Evolutionary conservation across 306 rosid species (phyloP), one percentile per base, ranked within the genome.

Genomic region (Hippophae tibetana): DNA sequence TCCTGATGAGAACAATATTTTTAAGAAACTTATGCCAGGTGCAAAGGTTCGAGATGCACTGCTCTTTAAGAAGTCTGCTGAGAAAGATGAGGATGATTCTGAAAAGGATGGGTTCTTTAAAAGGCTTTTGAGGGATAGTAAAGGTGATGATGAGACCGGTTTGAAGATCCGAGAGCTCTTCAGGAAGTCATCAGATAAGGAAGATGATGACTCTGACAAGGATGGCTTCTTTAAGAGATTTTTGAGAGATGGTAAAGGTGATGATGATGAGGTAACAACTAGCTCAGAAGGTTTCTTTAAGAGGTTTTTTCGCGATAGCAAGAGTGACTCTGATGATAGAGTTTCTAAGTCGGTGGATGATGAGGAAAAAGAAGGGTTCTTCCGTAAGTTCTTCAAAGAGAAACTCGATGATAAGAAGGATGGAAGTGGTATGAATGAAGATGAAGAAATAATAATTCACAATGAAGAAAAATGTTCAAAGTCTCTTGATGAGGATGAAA

Each of bases 41-140:
- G 73, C 82, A 4, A 87, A 85, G 84, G 86, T 90, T 54, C 79
- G 92, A 66, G 97, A 90, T 79, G 89, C 89, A 43, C 70, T 92
- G 52, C 85, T 79, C 45, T 92, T 92, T 61, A 78, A 96, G 73
- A 92, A 82, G 78, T 88, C 95, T 0, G 84, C 38, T 13, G 99
- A 88, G 49, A 88, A 85, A 71, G 95, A 81, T 50, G 93, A 80
- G 7, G 86, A 73, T 45, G 93, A 84, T 13, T 64, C 80, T 57
- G 98, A 92, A 67, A 92, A 88, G 75, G 88, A 87, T 66, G 88
- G 96, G 26, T 85, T 92, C 76, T 88, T 92, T 75, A 88, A 82
- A 82, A 80, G 96, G 83, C 73, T 92, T 69, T 67, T 85, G 53
- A 80, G 93, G 81, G 99, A 88, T 72, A 84, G 79, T 71, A 85